Conservation (phyloP, 768 basidiomycete genomes). For the Ramaria rubella region DNA sequence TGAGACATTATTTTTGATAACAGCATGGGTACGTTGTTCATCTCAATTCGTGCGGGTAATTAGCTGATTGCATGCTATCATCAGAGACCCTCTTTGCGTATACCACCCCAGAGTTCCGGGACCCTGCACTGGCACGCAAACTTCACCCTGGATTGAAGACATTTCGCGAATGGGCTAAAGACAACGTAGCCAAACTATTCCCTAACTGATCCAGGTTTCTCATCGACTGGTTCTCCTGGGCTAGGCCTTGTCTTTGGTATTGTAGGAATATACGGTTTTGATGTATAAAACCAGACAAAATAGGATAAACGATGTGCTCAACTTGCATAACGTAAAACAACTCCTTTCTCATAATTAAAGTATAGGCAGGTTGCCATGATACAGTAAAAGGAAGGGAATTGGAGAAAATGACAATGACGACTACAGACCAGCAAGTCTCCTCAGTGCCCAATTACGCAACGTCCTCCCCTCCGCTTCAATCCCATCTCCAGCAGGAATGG, state of each 20-base stretch:
- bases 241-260: too few relatives aligned
- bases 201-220: neutral
- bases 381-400: too few relatives aligned
- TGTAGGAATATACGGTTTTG: too few relatives aligned
- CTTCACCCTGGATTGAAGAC: neutral
- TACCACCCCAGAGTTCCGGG: neutral
- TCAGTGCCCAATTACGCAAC: conserved; percentile 5
- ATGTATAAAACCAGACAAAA: too few relatives aligned
- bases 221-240: too few relatives aligned
- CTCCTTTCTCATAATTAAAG: too few relatives aligned
- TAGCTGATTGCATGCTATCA: neutral
- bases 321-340: too few relatives aligned
- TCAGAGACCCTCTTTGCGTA: neutral
- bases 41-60: neutral
- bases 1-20: neutral
- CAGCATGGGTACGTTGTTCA: neutral
- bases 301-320: too few relatives aligned
- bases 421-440: conserved; percentile 3
- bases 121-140: neutral
- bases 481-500: conserved; percentile 16
- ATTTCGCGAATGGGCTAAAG: neutral
- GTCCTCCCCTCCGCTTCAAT: conserved; percentile 26
- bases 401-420: neutral
- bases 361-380: too few relatives aligned
- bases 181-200: neutral